Base-by-base conservation (phyloP, 2,329 filamentous ascomycete species). In the Trichoderma sp. region DNA sequence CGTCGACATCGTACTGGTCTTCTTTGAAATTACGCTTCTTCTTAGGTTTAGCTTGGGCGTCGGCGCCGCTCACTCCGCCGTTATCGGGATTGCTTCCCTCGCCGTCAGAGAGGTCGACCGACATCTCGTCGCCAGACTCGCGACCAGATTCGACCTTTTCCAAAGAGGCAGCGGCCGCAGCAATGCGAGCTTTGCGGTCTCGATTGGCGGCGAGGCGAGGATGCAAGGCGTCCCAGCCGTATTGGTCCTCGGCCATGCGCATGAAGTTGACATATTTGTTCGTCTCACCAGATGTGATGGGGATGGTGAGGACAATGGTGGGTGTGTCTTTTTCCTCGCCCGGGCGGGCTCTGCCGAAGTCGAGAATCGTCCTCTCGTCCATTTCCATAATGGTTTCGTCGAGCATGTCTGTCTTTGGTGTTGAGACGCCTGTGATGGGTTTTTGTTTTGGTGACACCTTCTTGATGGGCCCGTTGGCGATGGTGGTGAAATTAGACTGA, bases 241-340 rank as follows among this genome's bases (percentile, higher is more conserved):
- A 98, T 71, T 91, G 92, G 72, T 96, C 94, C 80, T 97, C 93
- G 13, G 96, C 96, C 80, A 98, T 86, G 56, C 93, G 92, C 76
- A 95, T 94, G 73, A 98, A 97, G 79, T 98, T 98, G 81, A 99
- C 89, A 71, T 96, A 95, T 73, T 95, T 93, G 78, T 97, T 97
- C 43, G 88, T 91, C 74, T 92, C 89, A 52, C 93, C 92, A 5
- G 75, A 72, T 69, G 91, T 88, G 49, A 99, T 86, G 0, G 92
- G 89, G 69, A 99, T 90, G 68, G 92, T 90, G 21, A 99, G 86
- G 65, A 96, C 87, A 72, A 99, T 97, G 5, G 89, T 97, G 52
- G 89, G 94, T 3, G 87, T 88, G 69, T 83, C 79, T 3, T 83
- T 79, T 72, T 91, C 88, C 59, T 88, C 85, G 35, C 87, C 88